These are phyloP conservation scores for Odontarrhena argentea DNA, from an alignment of 345 rosid species.

Conservation along the genomic window DNA sequence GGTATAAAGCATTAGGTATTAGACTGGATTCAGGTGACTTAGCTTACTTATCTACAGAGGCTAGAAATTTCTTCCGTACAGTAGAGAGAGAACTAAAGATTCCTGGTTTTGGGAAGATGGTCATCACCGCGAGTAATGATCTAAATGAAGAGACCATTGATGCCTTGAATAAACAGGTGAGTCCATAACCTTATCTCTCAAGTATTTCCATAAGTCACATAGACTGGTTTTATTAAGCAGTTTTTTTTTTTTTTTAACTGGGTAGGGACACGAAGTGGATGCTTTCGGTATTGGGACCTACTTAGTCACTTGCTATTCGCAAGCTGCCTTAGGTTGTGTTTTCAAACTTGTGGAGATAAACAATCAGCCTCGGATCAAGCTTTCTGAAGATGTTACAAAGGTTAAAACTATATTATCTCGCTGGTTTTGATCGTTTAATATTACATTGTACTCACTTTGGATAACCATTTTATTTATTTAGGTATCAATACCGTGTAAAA, in stretches of 20 bases:
- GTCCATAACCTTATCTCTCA: not conserved
- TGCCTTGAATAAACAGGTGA: conserved; percentile 93
- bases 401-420: conserved; percentile 40
- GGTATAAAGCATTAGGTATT: conserved; percentile 87
- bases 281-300: conserved; percentile 90
- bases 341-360: conserved; percentile 98
- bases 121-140: conserved; percentile 90
- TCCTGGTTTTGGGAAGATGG: conserved; percentile 68
- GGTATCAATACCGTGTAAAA: conserved; percentile 98
- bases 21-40: conserved; percentile 97
- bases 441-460: not conserved
- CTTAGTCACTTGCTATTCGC: conserved; percentile 91
- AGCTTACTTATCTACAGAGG: conserved; percentile 82
- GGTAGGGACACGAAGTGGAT: conserved; percentile 92
- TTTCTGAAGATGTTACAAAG: conserved; percentile 98
- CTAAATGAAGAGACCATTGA: conserved; percentile 97
- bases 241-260: not conserved
- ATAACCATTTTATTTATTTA: conserved; percentile 35
- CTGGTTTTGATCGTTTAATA: not conserved
- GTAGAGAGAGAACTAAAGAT: conserved; percentile 77
- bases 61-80: conserved; percentile 62
- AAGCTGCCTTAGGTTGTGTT: conserved; percentile 95
- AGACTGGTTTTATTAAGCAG: not conserved
- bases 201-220: not conserved
- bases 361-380: conserved; percentile 93